Percentiles rank a stretch among this genome's conserved stretches.
phyloP scores from a whole-genome alignment of 345 rosid genomes.

The Eucalyptus melliodora region DNA sequence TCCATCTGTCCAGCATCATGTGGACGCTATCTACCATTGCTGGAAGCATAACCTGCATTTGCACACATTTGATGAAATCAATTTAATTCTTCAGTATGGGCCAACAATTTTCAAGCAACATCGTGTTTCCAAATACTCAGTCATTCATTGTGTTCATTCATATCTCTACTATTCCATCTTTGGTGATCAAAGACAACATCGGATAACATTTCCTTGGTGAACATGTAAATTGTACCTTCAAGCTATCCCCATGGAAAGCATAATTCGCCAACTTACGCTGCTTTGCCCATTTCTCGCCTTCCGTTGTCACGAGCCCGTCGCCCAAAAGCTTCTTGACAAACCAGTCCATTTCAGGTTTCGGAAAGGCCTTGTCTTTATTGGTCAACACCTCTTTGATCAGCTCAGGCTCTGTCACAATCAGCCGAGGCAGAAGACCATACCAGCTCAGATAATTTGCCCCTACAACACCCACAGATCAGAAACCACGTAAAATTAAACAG shows the following conservation, averaged over 20 bases:
- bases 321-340: conserved; percentile 8
- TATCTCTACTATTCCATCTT: background rate
- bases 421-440: conserved; percentile 16
- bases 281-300: conserved; percentile 29
- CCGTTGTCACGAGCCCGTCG: conserved; percentile 15
- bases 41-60: conserved; percentile 14
- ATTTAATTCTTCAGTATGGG: background rate
- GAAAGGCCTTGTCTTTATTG: conserved; percentile 7
- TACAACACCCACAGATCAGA: background rate
- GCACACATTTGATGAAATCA: background rate
- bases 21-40: conserved; percentile 20
- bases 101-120: background rate
- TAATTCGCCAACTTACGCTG: conserved; percentile 30
- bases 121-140: background rate
- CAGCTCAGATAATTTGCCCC: conserved; percentile 22
- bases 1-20: conserved; percentile 32
- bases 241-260: conserved; percentile 31
- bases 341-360: background rate
- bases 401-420: conserved; percentile 23
- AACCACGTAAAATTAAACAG: background rate
- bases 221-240: conserved; percentile 9
- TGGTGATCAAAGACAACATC: too few species aligned
- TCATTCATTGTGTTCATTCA: background rate
- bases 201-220: background rate
- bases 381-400: conserved; percentile 25